These are phyloP conservation scores for Colletotrichum simmondsii DNA, from an alignment of 2,329 filamentous ascomycete genomes.

Conservation along the genomic window DNA sequence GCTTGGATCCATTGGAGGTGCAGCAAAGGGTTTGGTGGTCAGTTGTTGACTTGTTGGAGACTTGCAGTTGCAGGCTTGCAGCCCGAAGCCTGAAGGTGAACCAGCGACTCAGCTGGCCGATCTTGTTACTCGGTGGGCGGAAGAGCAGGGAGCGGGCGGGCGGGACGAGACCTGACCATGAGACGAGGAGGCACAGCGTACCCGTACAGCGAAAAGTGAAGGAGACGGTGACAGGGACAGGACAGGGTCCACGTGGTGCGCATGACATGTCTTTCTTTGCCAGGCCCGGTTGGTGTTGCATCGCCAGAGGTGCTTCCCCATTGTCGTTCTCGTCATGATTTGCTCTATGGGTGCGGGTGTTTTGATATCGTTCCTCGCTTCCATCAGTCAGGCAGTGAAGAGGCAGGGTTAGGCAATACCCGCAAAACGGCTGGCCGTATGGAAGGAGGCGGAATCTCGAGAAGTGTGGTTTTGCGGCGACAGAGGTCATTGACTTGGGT, in stretches of 20 bases:
- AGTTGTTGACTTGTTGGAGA: background rate
- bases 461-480: background rate
- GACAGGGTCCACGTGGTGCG: constrained; percentile 37
- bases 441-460: background rate
- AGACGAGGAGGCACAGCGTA: constrained; percentile 14
- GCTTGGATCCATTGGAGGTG: background rate
- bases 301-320: background rate
- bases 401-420: background rate
- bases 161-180: constrained; percentile 17
- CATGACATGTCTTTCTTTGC: constrained; percentile 26
- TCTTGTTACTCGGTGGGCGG: constrained; percentile 29
- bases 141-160: constrained; percentile 25
- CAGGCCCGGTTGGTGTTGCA: constrained; percentile 16
- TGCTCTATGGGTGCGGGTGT: background rate
- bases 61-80: background rate
- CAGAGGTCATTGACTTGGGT: constrained; percentile 1
- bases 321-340: background rate
- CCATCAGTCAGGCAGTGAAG: background rate
- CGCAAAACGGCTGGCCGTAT: background rate
- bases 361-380: background rate
- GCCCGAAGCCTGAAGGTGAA: constrained; percentile 11
- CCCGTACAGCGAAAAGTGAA: constrained; percentile 6
- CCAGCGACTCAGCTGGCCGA: constrained; percentile 23
- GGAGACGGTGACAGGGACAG: constrained; percentile 17
- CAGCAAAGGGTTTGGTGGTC: background rate